These are phyloP conservation scores for Bipolaris zeicola DNA, from an alignment of 2,329 filamentous ascomycete species.

Conservation along the genomic window DNA sequence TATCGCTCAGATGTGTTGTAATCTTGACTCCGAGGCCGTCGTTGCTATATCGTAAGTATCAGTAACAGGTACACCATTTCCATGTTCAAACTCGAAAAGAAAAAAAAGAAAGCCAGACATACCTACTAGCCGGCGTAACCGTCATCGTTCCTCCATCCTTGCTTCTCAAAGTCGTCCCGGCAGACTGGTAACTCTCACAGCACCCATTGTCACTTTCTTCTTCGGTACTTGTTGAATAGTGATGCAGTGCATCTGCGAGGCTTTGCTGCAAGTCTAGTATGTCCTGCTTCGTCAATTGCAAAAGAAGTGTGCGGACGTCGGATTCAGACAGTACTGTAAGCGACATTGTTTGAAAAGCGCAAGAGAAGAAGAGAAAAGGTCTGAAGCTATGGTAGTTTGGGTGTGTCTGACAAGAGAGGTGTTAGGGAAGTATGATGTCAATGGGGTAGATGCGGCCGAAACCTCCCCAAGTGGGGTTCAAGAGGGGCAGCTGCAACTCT, in stretches of 20 bases:
- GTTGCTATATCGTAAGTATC: conserved; percentile 47
- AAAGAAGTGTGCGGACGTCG: conserved; percentile 62
- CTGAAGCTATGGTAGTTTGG: neutral
- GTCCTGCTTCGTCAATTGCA: conserved; percentile 62
- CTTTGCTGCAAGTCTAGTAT: conserved; percentile 62
- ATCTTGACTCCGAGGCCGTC: conserved; percentile 68
- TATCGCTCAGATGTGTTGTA: conserved; percentile 57
- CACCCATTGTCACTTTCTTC: conserved; percentile 59
- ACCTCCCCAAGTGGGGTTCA: conserved; percentile 20
- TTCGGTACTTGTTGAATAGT: conserved; percentile 68
- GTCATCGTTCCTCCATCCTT: conserved; percentile 67
- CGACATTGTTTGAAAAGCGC: conserved; percentile 53
- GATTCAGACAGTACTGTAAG: conserved; percentile 64
- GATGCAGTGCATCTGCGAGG: conserved; percentile 65
- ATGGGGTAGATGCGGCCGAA: conserved; percentile 3
- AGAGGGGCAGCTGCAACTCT: conserved; percentile 23
- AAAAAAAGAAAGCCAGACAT: neutral
- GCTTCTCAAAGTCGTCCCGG: conserved; percentile 64
- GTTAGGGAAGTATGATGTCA: conserved; percentile 7
- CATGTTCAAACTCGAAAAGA: neutral
- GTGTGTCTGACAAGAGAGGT: neutral
- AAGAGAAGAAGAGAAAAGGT: neutral
- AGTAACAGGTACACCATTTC: neutral
- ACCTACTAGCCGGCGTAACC: conserved; percentile 67
- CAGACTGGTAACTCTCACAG: conserved; percentile 65